These are phyloP conservation scores for Wolfiporia cocos DNA, from an alignment of 1,284 basidiomycete species.

Conservation along the genomic window DNA sequence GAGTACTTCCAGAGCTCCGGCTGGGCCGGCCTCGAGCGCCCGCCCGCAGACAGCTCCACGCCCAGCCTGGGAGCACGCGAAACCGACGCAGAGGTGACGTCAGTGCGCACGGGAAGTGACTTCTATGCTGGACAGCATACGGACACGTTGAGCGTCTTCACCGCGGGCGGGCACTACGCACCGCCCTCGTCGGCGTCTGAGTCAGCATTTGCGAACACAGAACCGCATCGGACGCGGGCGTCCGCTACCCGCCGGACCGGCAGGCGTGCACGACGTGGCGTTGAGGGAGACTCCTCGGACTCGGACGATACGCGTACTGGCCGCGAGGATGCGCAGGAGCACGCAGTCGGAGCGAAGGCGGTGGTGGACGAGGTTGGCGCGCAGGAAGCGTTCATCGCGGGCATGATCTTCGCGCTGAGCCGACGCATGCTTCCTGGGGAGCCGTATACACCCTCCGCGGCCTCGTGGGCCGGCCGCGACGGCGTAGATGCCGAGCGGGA, in stretches of 20 bases:
- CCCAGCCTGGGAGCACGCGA: neutral
- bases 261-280: no score
- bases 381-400: slow-evolving; percentile 74
- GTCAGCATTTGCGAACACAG: neutral
- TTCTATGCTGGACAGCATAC: slow-evolving; percentile 65
- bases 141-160: slow-evolving; percentile 51
- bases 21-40: slow-evolving; percentile 41
- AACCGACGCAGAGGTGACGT: slow-evolving; percentile 27
- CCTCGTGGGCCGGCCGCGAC: slow-evolving; percentile 27
- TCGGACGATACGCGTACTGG: slow-evolving; percentile 52
- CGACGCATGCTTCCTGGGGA: slow-evolving; percentile 59
- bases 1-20: slow-evolving; percentile 80
- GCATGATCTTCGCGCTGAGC: slow-evolving; percentile 74
- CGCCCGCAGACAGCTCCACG: slow-evolving; percentile 3
- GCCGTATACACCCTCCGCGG: slow-evolving; percentile 60
- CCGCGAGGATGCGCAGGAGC: neutral
- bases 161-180: slow-evolving; percentile 27
- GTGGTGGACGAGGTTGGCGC: slow-evolving; percentile 64
- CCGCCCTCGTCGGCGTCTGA: slow-evolving; percentile 3
- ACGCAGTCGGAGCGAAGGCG: slow-evolving; percentile 17
- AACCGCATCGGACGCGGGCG: slow-evolving; percentile 7
- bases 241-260: slow-evolving; percentile 15
- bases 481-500: slow-evolving; percentile 27
- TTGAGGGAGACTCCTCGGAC: slow-evolving; percentile 33
- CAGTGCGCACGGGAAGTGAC: slow-evolving; percentile 68